Evolutionary conservation across 495 filamentous ascomycete species (phyloP).

Genomic region (Cenococcum geophilum): DNA sequence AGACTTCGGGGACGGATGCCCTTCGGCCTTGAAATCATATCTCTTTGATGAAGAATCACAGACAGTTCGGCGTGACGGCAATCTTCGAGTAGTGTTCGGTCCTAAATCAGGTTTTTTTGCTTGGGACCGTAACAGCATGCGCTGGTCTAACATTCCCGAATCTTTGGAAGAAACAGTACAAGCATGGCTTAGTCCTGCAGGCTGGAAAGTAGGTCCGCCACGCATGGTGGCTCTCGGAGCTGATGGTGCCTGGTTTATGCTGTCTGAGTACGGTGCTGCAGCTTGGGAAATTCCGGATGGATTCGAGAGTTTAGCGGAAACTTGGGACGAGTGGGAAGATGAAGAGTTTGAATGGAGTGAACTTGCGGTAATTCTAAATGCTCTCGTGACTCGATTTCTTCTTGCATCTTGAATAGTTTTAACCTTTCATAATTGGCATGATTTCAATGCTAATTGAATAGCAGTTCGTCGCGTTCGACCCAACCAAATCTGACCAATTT

Average conservation of each 20-base stretch:
- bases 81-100: conserved; percentile 22
- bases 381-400: too few species aligned
- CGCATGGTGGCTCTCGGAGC: conserved; percentile 15
- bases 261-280: conserved; percentile 22
- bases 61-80: not conserved
- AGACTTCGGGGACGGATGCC: not conserved
- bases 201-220: conserved; percentile 27
- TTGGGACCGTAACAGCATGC: conserved; percentile 21
- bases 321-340: conserved; percentile 24
- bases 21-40: conserved; percentile 6
- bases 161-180: conserved; percentile 20
- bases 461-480: conserved; percentile 23
- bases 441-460: not conserved
- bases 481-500: conserved; percentile 20
- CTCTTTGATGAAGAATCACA: conserved; percentile 8
- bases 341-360: conserved; percentile 21
- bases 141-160: conserved; percentile 22
- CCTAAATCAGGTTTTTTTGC: conserved; percentile 21
- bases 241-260: conserved; percentile 15
- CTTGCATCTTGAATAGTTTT: too few species aligned
- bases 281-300: conserved; percentile 5
- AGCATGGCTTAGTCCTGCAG: conserved; percentile 25
- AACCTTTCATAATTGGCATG: too few species aligned
- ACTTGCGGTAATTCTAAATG: conserved; percentile 6
- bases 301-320: conserved; percentile 21